Conservation (phyloP, 208 protist species). For the Trypanosoma congolense region DNA sequence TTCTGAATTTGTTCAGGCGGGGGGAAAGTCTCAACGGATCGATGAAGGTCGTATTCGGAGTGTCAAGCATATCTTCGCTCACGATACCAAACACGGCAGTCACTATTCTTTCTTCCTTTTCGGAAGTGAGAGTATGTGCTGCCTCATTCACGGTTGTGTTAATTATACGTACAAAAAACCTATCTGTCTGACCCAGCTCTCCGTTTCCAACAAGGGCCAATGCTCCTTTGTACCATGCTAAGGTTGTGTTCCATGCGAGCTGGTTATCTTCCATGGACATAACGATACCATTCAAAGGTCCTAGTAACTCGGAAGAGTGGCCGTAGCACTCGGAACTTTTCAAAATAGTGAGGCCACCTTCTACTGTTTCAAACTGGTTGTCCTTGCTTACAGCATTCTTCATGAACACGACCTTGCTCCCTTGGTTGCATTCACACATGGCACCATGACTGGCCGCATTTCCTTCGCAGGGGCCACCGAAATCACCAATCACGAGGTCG, state of each 20-base stretch:
- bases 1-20: background rate
- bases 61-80: background rate
- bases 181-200: background rate
- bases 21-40: background rate
- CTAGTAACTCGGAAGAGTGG: background rate
- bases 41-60: constrained; percentile 2
- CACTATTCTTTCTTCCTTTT: background rate
- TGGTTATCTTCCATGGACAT: background rate
- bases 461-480: constrained; percentile 3
- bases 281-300: constrained; percentile 6
- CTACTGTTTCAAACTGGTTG: background rate
- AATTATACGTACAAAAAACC: background rate
- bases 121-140: background rate
- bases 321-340: background rate
- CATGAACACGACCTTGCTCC: constrained; percentile 22
- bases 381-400: constrained; percentile 12
- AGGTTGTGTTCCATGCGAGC: background rate
- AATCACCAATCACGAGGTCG: constrained; percentile 9
- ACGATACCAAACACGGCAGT: constrained; percentile 2
- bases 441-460: constrained; percentile 18
- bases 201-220: background rate
- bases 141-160: background rate
- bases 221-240: background rate
- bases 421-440: constrained; percentile 43
- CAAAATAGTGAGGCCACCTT: background rate